phyloP scores from a whole-genome alignment of 768 basidiomycete genomes.

The Paxillus ammoniavirescens region DNA sequence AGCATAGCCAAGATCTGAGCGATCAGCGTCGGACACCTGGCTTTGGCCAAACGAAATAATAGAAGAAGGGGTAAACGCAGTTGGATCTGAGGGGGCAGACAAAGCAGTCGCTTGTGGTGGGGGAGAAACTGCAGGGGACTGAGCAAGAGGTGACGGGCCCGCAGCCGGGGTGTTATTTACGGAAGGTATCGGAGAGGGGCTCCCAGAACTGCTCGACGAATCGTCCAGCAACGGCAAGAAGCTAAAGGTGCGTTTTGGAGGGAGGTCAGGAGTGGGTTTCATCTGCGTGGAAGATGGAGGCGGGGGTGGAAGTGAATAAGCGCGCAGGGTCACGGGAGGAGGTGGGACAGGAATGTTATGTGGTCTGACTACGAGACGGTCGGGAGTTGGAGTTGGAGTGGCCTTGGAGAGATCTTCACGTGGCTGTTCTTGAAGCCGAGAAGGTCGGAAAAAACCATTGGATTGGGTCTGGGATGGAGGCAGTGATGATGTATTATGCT shows the following conservation, averaged over 20 bases:
- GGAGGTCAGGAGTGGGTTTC: conserved; percentile 3
- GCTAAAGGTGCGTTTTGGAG: conserved; percentile 8
- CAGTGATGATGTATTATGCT: neutral
- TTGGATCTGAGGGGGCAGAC: neutral
- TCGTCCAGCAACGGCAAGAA: conserved; percentile 10
- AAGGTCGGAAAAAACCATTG: neutral
- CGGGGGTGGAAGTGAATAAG: neutral
- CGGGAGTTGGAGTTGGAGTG: neutral
- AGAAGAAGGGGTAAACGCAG: neutral
- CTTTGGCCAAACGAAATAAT: neutral
- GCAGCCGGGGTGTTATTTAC: neutral
- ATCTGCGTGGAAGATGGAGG: neutral
- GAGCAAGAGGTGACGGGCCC: neutral
- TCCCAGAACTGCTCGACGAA: conserved; percentile 2
- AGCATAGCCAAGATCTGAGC: conserved; percentile 2
- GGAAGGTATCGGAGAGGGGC: neutral
- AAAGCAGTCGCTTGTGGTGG: neutral
- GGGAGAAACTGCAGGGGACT: neutral
- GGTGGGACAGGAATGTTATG: conserved; percentile 13
- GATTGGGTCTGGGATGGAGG: neutral
- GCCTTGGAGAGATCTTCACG: neutral
- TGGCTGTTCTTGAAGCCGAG: neutral
- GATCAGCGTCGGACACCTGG: conserved; percentile 5
- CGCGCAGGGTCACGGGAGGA: conserved; percentile 3
- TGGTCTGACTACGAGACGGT: neutral